phyloP scores from a whole-genome alignment of 768 basidiomycete genomes.

The Pisolithus tinctorius region DNA sequence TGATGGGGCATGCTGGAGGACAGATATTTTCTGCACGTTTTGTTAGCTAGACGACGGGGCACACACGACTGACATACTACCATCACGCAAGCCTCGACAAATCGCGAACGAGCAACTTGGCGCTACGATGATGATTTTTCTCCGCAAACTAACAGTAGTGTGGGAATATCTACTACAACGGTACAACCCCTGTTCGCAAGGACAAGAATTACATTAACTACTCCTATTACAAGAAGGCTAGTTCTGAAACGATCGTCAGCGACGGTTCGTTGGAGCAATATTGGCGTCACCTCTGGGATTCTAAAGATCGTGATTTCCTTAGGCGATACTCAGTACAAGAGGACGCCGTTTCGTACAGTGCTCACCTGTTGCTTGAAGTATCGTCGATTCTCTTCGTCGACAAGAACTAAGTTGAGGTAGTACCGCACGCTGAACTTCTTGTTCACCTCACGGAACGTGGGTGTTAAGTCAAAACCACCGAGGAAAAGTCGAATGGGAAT shows the following conservation, averaged over 20 bases:
- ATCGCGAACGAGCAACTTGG: too few species aligned
- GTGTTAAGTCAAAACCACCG: conserved; percentile 96
- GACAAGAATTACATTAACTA: neutral
- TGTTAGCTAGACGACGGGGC: conserved; percentile 1
- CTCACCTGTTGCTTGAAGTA: conserved; percentile 95
- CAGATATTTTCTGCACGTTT: conserved; percentile 66
- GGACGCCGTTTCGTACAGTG: neutral
- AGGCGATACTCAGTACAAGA: neutral
- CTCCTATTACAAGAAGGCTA: conserved; percentile 14
- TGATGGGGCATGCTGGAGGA: conserved; percentile 77
- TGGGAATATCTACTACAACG: too few species aligned
- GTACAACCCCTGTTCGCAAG: too few species aligned
- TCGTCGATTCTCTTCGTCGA: conserved; percentile 95
- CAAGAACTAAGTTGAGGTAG: conserved; percentile 94
- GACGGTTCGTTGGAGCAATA: neutral
- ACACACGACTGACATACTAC: conserved; percentile 2
- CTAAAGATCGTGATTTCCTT: conserved; percentile 87
- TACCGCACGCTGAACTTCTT: conserved; percentile 98
- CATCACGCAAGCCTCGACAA: neutral
- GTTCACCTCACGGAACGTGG: conserved; percentile 98
- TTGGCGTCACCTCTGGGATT: conserved; percentile 68
- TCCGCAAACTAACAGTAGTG: too few species aligned
- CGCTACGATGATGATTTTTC: too few species aligned
- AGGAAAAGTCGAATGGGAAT: conserved; percentile 97
- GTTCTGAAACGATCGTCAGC: conserved; percentile 25